phyloP scores from a whole-genome alignment of 257 asterid species.

The Solanum peruvianum region DNA sequence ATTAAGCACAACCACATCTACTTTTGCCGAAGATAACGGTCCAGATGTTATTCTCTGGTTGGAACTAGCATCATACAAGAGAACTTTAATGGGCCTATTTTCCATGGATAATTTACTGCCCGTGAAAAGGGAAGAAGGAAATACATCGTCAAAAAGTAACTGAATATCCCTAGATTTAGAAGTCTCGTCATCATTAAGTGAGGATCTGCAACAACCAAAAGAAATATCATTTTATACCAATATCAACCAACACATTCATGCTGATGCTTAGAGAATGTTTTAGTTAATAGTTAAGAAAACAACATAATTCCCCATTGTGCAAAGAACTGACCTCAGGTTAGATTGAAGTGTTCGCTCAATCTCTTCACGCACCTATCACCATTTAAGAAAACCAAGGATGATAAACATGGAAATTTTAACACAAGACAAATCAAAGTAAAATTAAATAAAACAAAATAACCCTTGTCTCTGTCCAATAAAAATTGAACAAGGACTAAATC shows the following conservation, averaged over 20 bases:
- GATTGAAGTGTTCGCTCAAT: slow-evolving; percentile 28
- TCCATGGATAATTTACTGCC: slow-evolving; percentile 32
- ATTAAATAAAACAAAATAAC: background rate
- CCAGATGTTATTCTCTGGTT: slow-evolving; percentile 32
- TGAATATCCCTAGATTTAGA: slow-evolving; percentile 29
- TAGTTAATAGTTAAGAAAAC: background rate
- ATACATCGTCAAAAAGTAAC: slow-evolving; percentile 29
- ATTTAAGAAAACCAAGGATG: background rate
- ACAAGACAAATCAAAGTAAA: background rate
- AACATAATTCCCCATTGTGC: background rate
- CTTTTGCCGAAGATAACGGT: slow-evolving; percentile 40
- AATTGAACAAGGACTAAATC: background rate
- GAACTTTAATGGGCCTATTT: slow-evolving; percentile 20
- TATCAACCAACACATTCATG: background rate
- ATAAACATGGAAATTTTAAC: background rate
- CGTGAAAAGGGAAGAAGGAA: slow-evolving; percentile 56
- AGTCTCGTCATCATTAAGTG: slow-evolving; percentile 17
- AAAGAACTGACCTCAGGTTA: slow-evolving; percentile 29
- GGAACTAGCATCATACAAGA: slow-evolving; percentile 33
- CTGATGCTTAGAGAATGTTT: background rate
- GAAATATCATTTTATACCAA: background rate
- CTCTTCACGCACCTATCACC: slow-evolving; percentile 56
- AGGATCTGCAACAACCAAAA: slow-evolving; percentile 20
- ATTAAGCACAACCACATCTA: slow-evolving; percentile 46
- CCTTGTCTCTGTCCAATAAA: background rate